Evolutionary conservation across 345 rosid species (phyloP).

Genomic region (Citrus hindsii): DNA sequence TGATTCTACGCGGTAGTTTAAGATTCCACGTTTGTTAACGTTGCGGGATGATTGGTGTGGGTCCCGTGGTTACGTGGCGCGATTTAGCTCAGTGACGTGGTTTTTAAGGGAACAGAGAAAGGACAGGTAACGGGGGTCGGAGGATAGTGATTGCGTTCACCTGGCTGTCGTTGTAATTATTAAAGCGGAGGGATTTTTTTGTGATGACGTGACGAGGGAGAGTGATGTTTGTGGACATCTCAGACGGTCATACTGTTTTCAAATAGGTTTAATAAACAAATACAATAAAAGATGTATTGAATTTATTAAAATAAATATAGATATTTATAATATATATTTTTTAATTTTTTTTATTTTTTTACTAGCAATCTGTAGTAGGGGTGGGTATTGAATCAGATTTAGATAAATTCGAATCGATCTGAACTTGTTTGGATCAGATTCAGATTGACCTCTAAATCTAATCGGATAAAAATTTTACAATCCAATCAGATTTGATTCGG

Average conservation of each 20-base stretch:
- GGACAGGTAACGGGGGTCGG: not conserved
- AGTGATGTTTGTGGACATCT: not conserved
- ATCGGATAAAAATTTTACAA: no score
- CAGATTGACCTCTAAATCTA: accelerated
- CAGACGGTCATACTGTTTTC: not conserved
- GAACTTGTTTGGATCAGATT: accelerated
- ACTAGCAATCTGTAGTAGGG: accelerated
- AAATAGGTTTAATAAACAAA: not conserved
- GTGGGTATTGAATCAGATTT: accelerated
- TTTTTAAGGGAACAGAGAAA: not conserved
- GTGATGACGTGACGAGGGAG: not conserved
- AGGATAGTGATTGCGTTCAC: not conserved
- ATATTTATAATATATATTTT: no score
- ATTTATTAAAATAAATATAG: no score
- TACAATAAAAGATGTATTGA: accelerated
- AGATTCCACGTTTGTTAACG: conserved; percentile 20
- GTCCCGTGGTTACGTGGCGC: conserved; percentile 15
- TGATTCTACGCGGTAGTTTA: not conserved
- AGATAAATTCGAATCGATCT: accelerated
- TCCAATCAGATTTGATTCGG: accelerated
- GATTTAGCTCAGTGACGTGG: conserved; percentile 10
- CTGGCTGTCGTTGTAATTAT: not conserved
- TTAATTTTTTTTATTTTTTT: no score
- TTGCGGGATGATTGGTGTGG: not conserved
- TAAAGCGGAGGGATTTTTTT: not conserved